A percentile compares a stretch with the other conserved stretches of the same genome.
Evolutionary conservation across 208 protist genomes (phyloP).

Genomic region (Leishmania mexicana): DNA sequence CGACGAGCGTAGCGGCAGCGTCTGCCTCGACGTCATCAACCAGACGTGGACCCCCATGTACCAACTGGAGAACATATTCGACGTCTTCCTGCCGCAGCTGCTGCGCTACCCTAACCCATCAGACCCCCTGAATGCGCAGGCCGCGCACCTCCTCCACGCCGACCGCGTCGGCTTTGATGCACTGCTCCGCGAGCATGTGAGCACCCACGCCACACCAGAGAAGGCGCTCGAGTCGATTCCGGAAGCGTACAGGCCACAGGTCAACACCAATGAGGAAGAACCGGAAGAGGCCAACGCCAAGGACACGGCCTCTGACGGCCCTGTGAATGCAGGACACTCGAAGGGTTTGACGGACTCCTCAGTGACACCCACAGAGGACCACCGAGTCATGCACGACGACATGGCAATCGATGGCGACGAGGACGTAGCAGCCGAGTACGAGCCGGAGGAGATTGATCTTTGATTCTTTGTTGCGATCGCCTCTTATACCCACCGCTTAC

Average conservation of each 20-base stretch:
- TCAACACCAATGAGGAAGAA: constrained; percentile 15
- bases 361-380: constrained; percentile 30
- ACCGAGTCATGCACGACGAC: constrained; percentile 20
- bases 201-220: constrained; percentile 63
- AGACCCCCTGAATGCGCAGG: constrained; percentile 97
- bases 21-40: constrained; percentile 99
- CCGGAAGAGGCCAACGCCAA: constrained; percentile 6
- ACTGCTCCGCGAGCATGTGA: constrained; percentile 70
- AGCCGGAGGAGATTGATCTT: constrained; percentile 83
- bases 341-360: constrained; percentile 24
- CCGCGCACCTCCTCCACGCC: constrained; percentile 91
- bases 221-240: constrained; percentile 50
- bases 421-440: constrained; percentile 59
- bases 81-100: constrained; percentile 98
- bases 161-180: constrained; percentile 86
- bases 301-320: constrained; percentile 15
- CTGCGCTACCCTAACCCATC: constrained; percentile 97
- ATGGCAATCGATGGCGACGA: constrained; percentile 8
- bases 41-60: constrained; percentile 99
- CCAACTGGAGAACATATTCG: constrained; percentile 93
- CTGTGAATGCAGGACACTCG: constrained; percentile 13
- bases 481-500: neutral
- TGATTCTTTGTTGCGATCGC: constrained; percentile 18
- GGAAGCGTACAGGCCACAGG: constrained; percentile 31
- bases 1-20: constrained; percentile 97